Evolutionary conservation across 169 alveolate species (phyloP).

Genomic region (Plasmodium malariae): DNA sequence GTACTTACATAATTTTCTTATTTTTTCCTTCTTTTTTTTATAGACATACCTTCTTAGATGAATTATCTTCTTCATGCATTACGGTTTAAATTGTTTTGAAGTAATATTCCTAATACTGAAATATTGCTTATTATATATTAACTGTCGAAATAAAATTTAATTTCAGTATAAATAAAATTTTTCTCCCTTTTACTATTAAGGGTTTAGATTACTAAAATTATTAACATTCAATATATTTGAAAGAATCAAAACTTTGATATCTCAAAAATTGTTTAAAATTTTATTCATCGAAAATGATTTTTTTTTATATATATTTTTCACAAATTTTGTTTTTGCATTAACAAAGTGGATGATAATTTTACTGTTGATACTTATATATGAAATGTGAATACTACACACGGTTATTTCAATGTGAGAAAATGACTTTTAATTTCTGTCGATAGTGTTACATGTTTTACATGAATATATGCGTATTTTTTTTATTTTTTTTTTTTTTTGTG

Average conservation of each 20-base stretch:
- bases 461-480: too few relatives aligned
- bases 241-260: background rate
- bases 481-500: too few relatives aligned
- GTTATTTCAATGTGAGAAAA: too few relatives aligned
- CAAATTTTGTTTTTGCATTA: too few relatives aligned
- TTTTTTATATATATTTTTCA: too few relatives aligned
- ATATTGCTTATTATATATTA: background rate
- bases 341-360: too few relatives aligned
- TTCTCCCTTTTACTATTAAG: background rate
- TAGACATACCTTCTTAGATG: slow-evolving; percentile 5
- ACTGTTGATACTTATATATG: too few relatives aligned
- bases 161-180: background rate
- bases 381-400: too few relatives aligned
- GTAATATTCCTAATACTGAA: background rate
- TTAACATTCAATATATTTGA: background rate
- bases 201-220: background rate
- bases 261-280: slow-evolving; percentile 1
- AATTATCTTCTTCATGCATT: slow-evolving; percentile 26
- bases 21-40: background rate
- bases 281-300: too few relatives aligned
- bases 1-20: background rate
- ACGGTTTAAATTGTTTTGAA: slow-evolving; percentile 7
- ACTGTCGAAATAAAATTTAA: background rate
- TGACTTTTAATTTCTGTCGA: too few relatives aligned
- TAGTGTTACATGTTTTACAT: too few relatives aligned